Evolutionary conservation across 1,284 basidiomycete genomes (phyloP), one percentile per base, ranked within the genome.

Genomic region (Rhodotorula sp.): DNA sequence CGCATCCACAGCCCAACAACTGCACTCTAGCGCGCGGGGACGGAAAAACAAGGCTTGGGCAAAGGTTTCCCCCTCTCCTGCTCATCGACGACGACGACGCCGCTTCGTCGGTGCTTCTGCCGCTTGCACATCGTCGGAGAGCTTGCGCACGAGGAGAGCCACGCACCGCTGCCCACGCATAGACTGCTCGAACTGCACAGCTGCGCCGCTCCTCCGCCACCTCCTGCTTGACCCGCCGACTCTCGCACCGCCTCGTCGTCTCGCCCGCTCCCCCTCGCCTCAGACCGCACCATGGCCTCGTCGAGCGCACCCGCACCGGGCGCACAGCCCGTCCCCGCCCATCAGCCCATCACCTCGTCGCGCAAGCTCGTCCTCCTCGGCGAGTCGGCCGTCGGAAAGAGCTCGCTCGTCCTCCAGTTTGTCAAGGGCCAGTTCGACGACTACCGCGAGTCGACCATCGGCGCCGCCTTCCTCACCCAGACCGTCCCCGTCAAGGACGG

Each of bases 331-430:
- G 67, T 54, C 0, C 41, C 66, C 71, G 57, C 79, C 54, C 49
- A 34, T 5, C 34, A 74, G 70, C 64, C 76, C 71, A 61, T 75
- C 72, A 68, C 77, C 59, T 61, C 77, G 63, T 68, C 73, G 19
- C 46, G 78, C 66, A 74, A 79, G 66, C 68, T 53, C 48, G 76
- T 64, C 23, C 67, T 71, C 19, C 70, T 71, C 45, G 93, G 96
- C 78, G 97, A 99, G 85, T 93, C 94, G 71, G 96, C 97, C 68
- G 97, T 99, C 66, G 97, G 97, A 73, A 99, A 99, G 85, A 97
- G 94, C 17, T 98, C 95, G 34, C 89, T 99, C 67, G 97, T 99
- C 50, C 88, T 98, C 72, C 91, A 97, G 82, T 99, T 99, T 80
- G 95, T 97, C 81, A 80, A 91, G 80, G 91, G 95, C 83, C 93